Base-by-base conservation (phyloP, 768 basidiomycete species). In the Leccinum rimulosum region DNA sequence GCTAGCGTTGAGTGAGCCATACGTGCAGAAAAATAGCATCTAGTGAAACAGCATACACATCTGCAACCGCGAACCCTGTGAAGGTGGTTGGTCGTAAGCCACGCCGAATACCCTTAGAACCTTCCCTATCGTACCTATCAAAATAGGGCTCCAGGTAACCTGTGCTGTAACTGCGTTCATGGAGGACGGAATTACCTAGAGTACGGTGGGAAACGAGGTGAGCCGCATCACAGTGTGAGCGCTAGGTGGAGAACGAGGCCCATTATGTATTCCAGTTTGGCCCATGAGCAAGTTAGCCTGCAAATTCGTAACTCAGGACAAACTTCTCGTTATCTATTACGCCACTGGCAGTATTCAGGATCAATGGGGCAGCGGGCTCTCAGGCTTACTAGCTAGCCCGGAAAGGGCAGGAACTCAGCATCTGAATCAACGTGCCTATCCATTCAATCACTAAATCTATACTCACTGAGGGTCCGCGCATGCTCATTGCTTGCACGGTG, bases 81-180 rank as follows among this genome's bases (percentile, higher is more conserved):
- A 31, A 71, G 62, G 66, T 52, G 60, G 56, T 62, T 59, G 48
- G 31, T 45, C 19, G 15, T 19, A 2, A 2, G 27, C 4, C 36
- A 17, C 19, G 31, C 31, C 31, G n/a, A 33, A 14, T 33, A 15
- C 2, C 9, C 8, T 31, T 8, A 15, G 25, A 11, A 4, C 14
- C 19, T 27, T 4, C 11, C 19, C 38, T 9, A 15, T 25, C 68
- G 33, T 50, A 63, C 68, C 68, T 48, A 67, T 59, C n/a, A 60
- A 25, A 17, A 64, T 64, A 30, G 66, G 63, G 12, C 56, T 60
- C 61, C 61, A 67, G 10, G 28, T 25, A 15, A 35, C 19, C 14
- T 47, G 28, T 52, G 33, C 25, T 4, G 57, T 4, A 19, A 15
- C 1, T 25, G 48, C 4, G n/a, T 11, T 47, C 65, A 69, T 69